A percentile compares a stretch with the other conserved stretches of the same genome.
Conservation (phyloP, 331 rosid genomes). For the Pyracantha coccinea region DNA sequence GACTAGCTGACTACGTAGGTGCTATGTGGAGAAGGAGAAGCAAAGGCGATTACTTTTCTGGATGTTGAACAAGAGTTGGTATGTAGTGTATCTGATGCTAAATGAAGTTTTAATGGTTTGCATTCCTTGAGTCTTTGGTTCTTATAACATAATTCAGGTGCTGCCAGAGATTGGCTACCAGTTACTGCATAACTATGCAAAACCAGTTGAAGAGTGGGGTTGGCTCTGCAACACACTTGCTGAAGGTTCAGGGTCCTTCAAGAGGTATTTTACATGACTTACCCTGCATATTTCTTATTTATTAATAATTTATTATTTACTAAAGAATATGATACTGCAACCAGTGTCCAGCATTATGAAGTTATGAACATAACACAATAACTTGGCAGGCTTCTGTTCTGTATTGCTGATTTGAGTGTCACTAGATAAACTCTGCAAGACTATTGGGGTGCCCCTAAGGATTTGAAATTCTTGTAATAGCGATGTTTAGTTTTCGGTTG, state of each 20-base stretch:
- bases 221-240: slow-evolving; percentile 79
- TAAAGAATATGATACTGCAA: not conserved
- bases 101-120: slow-evolving; percentile 4
- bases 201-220: slow-evolving; percentile 76
- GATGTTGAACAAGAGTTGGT: slow-evolving; percentile 78
- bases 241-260: slow-evolving; percentile 57
- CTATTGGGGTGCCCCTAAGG: too few species aligned
- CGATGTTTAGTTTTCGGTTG: too few species aligned
- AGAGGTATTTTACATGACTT: slow-evolving; percentile 41
- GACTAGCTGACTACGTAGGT: slow-evolving; percentile 39
- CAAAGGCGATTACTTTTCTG: slow-evolving; percentile 50
- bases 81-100: slow-evolving; percentile 24
- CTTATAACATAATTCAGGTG: slow-evolving; percentile 31
- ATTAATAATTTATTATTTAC: not conserved
- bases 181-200: slow-evolving; percentile 61
- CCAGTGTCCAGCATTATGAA: not conserved
- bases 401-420: too few species aligned
- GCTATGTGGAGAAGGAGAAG: slow-evolving; percentile 88
- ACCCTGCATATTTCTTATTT: not conserved
- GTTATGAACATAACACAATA: not conserved
- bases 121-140: not conserved
- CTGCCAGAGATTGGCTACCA: slow-evolving; percentile 88
- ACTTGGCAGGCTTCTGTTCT: too few species aligned
- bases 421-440: too few species aligned
- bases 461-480: too few species aligned